Base-by-base conservation (phyloP, 345 rosid species). In the Citrus medica region DNA sequence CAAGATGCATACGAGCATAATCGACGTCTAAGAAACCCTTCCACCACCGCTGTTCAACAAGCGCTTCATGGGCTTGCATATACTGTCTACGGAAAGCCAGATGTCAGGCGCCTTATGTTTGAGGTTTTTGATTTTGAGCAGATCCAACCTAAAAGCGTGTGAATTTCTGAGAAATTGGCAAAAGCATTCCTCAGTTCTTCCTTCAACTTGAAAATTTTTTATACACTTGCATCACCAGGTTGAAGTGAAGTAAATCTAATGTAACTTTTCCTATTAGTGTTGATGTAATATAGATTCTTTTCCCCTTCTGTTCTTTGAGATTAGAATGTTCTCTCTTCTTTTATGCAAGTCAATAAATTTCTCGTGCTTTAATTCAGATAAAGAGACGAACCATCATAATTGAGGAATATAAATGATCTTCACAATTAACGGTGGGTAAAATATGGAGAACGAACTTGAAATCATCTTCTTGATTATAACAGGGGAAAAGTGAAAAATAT, bases 61-160 rank as follows among this genome's bases (percentile, higher is more conserved):
- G 94, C 99, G 59, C 76, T 96, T 73, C 99, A 96, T 37, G 99
- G 99, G 1, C 94, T 96, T 4, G 83, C 98, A 0, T 96, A 96
- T 78, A 86, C 94, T 0, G 87, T 92, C 46, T 93, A 93, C 4
- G 98, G 99, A 25, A 92, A 93, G 77, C 90, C 97, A 0, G 99
- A 96, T 60, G 98, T 93, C 1, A 82, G 99, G 64, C 89, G 98
- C 73, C 94, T 96, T 61, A 92, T 93, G 97, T 96, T 93, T 59
- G 97, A 92, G 76, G 94, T 93, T 81, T 96, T 96, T 67, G 97
- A 96, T 87, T 96, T 96, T 7, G 99, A 96, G 87, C 97, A 93
- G 85, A 89, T 83, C 68, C 99, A 89, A 80, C 96, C 99, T 10
- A 95, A 95, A 84, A 81, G 91, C 71, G 86, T 95, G 62, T 90